Base-by-base conservation (phyloP, 2,329 filamentous ascomycete species). In the Macrophomina tecta region DNA sequence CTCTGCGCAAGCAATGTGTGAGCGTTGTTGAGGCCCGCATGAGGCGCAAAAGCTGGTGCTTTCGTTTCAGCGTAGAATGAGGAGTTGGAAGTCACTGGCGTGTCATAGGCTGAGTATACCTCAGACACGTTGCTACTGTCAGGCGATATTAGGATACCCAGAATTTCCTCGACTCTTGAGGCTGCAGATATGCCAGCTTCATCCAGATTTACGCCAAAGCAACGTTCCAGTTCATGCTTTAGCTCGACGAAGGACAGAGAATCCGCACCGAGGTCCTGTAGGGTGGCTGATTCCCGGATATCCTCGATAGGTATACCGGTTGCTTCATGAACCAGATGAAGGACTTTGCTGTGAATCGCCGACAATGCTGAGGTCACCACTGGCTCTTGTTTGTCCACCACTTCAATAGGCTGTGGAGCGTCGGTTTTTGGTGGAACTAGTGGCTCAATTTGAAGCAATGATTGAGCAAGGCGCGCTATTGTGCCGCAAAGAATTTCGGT, bases 181-280 rank as follows among this genome's bases (percentile, higher is more conserved):
- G 36, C 36, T 1, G 36, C 4, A 12, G 36, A 38, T 7, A 38
- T 38, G 36, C 36, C 36, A 1, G 36, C 36, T 28, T 66, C 64
- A 30, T 66, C 64, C 1, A 69, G 23, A 12, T 66, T 52, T 42
- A 69, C 34, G 12, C 65, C 49, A 32, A 70, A 70, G 12, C 64
- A 16, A 60, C 58, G 53, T 52, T 66, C 51, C 5, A 71, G 64
- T 36, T 70, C 65, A 40, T 64, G 52, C 12, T 67, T 64, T 28
- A 72, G 62, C 40, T 72, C 70, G 2, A 69, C 62, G 16, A 70
- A 55, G 3, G 69, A 64, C 4, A 72, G 65, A 5, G 71, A 72
- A 34, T 72, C 71, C 16, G 71, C 49, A 16, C 71, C 71, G 11
- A 72, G 63, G 49, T 72, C 70, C 8, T 53, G 18, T 2, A 51